These are phyloP conservation scores for Diversispora eburnea DNA, from an alignment of 192 early-diverging fungal species.

Conservation along the genomic window DNA sequence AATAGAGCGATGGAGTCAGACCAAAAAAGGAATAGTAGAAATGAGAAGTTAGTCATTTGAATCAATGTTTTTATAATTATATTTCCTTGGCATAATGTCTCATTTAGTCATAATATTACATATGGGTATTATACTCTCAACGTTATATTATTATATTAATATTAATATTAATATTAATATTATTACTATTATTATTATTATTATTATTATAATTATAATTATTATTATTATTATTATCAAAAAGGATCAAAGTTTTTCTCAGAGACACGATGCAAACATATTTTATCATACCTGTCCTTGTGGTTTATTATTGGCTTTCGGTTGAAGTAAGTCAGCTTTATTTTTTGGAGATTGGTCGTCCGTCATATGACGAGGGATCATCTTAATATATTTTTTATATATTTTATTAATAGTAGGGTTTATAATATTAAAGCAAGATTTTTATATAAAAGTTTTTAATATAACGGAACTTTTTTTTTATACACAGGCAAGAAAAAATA, in stretches of 20 bases:
- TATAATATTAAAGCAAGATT: neutral
- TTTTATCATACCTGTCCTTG: conserved; percentile 57
- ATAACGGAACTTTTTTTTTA: conserved; percentile 1
- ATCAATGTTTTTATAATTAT: too few species aligned
- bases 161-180: too few species aligned
- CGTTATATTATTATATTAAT: too few species aligned
- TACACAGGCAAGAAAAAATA: neutral
- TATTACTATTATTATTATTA: too few species aligned
- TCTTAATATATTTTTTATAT: conserved; percentile 18
- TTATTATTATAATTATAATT: too few species aligned
- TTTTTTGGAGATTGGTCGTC: conserved; percentile 35
- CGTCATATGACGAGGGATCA: conserved; percentile 38
- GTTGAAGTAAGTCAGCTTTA: conserved; percentile 54
- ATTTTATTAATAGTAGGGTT: conserved; percentile 12
- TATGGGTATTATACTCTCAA: neutral
- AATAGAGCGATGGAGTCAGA: neutral
- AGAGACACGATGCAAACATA: too few species aligned
- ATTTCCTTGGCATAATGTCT: too few species aligned
- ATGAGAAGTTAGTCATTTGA: too few species aligned
- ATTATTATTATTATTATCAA: neutral
- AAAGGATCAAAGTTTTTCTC: neutral
- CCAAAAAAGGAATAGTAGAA: neutral
- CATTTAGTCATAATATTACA: too few species aligned
- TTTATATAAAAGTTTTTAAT: neutral
- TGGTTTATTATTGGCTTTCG: conserved; percentile 63